phyloP scores from a whole-genome alignment of 345 rosid genomes.

The Lepidium africanum region DNA sequence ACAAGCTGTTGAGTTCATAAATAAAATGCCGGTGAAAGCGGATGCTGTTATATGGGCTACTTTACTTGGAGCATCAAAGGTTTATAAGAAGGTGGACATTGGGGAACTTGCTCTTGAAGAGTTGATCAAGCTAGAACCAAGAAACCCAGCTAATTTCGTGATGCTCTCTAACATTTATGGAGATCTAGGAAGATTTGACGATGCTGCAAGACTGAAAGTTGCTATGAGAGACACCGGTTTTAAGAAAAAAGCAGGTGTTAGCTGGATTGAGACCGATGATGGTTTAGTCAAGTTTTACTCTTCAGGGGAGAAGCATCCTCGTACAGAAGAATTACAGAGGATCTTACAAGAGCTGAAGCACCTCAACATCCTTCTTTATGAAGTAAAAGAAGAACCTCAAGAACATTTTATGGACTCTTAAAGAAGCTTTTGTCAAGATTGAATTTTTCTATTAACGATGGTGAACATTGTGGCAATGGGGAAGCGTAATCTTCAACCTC shows the following conservation, averaged over 20 bases:
- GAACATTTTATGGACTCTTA: neutral
- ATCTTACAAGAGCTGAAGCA: conserved; percentile 41
- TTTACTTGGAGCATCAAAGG: conserved; percentile 69
- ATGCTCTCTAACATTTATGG: conserved; percentile 76
- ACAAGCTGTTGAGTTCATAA: conserved; percentile 65
- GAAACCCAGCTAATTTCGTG: conserved; percentile 64
- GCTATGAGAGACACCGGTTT: conserved; percentile 75
- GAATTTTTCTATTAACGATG: neutral
- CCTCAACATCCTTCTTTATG: conserved; percentile 11
- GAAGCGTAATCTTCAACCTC: neutral
- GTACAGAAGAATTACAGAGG: conserved; percentile 41
- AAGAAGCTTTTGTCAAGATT: neutral
- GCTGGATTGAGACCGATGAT: conserved; percentile 63
- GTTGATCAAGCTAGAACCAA: conserved; percentile 57
- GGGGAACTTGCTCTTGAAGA: conserved; percentile 64
- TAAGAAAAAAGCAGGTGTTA: conserved; percentile 71
- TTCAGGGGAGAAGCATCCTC: conserved; percentile 56
- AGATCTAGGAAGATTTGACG: conserved; percentile 61
- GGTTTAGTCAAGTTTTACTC: conserved; percentile 64
- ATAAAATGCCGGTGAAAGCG: conserved; percentile 56
- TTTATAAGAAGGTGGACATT: conserved; percentile 58
- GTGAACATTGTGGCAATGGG: neutral
- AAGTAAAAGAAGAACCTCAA: neutral
- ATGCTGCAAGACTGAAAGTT: conserved; percentile 61
- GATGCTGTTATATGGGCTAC: conserved; percentile 84